phyloP scores from a whole-genome alignment of 139 green algal species.

The Asterochloris sp. region DNA sequence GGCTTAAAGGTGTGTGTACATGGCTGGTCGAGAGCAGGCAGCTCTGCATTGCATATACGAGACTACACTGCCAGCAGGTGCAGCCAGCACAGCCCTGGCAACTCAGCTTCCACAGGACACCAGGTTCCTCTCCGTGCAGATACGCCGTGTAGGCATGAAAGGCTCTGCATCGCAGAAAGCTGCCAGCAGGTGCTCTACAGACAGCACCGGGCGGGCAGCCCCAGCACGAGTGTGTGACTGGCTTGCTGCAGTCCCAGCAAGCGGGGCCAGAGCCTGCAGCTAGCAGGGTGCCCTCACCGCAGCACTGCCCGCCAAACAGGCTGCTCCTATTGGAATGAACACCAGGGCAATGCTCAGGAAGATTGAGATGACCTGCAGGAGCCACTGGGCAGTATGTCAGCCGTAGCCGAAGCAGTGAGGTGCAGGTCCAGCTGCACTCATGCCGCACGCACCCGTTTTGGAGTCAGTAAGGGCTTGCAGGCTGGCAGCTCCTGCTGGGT shows the following conservation, averaged over 20 bases:
- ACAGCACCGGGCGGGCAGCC: no score
- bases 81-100: neutral
- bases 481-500: slow-evolving; percentile 81
- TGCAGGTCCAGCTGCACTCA: neutral
- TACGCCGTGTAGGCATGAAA: no score
- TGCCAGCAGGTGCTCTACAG: no score
- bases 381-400: neutral
- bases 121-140: no score
- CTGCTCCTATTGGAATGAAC: slow-evolving; percentile 68
- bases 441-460: slow-evolving; percentile 48
- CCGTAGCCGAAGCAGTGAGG: no score
- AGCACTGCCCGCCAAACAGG: slow-evolving; percentile 39
- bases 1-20: neutral
- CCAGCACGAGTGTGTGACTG: no score
- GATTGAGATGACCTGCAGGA: slow-evolving; percentile 55
- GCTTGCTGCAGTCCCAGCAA: no score
- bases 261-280: no score
- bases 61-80: neutral
- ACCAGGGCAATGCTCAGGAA: slow-evolving; percentile 62
- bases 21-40: neutral
- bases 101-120: no score
- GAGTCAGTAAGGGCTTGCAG: slow-evolving; percentile 76
- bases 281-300: neutral
- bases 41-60: neutral
- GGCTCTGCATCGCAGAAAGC: no score